Percentiles rank a stretch among this genome's conserved stretches.
Evolutionary conservation across 306 rosid genomes (phyloP).

Genomic region (Ceratonia siliqua): DNA sequence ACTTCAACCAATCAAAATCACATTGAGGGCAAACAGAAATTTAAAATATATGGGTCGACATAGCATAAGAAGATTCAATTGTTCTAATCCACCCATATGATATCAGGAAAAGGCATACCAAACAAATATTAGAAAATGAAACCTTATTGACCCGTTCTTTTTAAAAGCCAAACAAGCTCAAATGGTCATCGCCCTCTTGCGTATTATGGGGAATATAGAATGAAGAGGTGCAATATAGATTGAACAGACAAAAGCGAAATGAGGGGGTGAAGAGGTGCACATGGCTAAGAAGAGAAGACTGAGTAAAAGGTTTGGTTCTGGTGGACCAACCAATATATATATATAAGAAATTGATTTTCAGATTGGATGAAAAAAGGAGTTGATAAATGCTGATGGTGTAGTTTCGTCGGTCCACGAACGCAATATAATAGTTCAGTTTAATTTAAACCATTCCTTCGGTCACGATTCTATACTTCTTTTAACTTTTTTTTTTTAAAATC

Average conservation of each 20-base stretch:
- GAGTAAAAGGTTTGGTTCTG: neutral
- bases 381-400: neutral
- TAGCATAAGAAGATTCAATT: neutral
- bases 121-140: too few species aligned
- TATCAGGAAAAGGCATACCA: neutral
- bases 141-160: neutral
- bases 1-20: neutral
- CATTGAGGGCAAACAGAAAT: neutral
- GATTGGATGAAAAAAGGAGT: neutral
- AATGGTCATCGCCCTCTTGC: neutral
- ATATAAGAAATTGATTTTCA: neutral
- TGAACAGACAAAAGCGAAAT: neutral
- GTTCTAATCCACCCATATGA: neutral
- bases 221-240: neutral
- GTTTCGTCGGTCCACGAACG: too few species aligned
- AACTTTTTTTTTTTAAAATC: too few species aligned
- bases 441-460: too few species aligned
- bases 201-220: neutral
- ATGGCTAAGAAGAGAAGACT: too few species aligned
- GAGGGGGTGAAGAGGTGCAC: neutral
- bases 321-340: neutral
- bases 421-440: too few species aligned
- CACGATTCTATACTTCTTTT: too few species aligned
- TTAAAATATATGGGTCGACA: neutral
- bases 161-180: neutral